Conservation (phyloP, 371 early-diverging fungal species). For the Syncephalastrum racemosum region DNA sequence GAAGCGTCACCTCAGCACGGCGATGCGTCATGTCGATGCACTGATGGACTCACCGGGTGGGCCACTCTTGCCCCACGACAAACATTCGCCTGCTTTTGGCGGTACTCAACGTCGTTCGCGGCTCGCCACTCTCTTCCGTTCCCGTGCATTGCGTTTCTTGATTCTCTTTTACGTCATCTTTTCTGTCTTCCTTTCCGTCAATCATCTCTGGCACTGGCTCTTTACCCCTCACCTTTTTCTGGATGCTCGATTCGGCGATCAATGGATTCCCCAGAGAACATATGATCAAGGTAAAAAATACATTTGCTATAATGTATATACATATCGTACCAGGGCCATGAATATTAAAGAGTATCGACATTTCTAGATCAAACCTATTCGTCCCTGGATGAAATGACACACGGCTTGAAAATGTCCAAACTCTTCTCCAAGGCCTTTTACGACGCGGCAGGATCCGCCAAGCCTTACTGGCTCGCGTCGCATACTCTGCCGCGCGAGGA, state of each 20-base stretch:
- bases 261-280: constrained; percentile 45
- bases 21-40: constrained; percentile 5
- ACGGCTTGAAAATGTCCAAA: constrained; percentile 46
- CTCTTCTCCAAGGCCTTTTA: constrained; percentile 43
- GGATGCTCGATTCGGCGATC: constrained; percentile 20
- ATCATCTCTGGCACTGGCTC: constrained; percentile 40
- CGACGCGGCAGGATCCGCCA: constrained; percentile 28
- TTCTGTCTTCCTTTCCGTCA: constrained; percentile 41
- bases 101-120: constrained; percentile 29
- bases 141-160: constrained; percentile 31
- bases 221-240: constrained; percentile 10
- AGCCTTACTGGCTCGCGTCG: constrained; percentile 45
- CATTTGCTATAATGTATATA: too few species aligned
- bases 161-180: constrained; percentile 41
- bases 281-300: constrained; percentile 38
- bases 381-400: constrained; percentile 38
- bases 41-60: constrained; percentile 24
- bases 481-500: constrained; percentile 20
- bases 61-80: constrained; percentile 44
- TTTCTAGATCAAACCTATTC: constrained; percentile 36
- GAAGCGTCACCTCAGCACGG: constrained; percentile 10
- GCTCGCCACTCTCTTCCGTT: constrained; percentile 15
- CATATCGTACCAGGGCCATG: too few species aligned
- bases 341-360: background rate
- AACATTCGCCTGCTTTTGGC: constrained; percentile 42